Conservation (phyloP, 2,329 filamentous ascomycete genomes). For the Pleomassaria siparia region DNA sequence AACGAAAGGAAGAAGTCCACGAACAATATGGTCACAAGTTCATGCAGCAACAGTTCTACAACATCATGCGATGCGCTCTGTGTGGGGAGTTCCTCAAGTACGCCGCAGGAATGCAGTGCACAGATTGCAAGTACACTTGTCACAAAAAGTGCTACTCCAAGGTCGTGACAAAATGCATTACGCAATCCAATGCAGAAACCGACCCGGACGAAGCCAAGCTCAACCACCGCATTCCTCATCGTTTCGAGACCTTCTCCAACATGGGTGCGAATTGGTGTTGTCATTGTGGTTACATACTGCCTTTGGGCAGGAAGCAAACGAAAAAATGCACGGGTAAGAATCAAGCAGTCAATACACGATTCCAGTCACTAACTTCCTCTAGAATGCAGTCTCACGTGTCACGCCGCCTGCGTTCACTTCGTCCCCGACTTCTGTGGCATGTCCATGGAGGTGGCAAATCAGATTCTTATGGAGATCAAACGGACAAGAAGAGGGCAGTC, state of each 20-base stretch:
- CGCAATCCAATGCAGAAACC: conserved; percentile 97
- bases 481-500: conserved; percentile 71
- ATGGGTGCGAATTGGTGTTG: conserved; percentile 99
- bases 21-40: conserved; percentile 99
- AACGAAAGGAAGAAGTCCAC: conserved; percentile 96
- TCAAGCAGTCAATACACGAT: neutral
- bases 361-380: conserved; percentile 23
- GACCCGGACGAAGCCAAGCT: conserved; percentile 99
- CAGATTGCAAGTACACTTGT: conserved; percentile 99
- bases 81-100: conserved; percentile 99
- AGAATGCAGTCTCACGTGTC: conserved; percentile 91
- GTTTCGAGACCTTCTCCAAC: conserved; percentile 95
- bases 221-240: conserved; percentile 97
- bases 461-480: conserved; percentile 85
- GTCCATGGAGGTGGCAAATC: conserved; percentile 96
- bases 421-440: conserved; percentile 99
- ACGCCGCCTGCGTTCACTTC: conserved; percentile 88
- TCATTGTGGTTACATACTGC: conserved; percentile 94
- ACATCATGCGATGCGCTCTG: conserved; percentile 98
- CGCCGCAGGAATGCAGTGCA: conserved; percentile 97
- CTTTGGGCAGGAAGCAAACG: conserved; percentile 92
- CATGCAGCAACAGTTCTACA: conserved; percentile 98
- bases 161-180: conserved; percentile 99
- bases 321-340: conserved; percentile 81
- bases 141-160: conserved; percentile 96